A percentile compares a stretch with the other conserved stretches of the same genome.
Conservation (phyloP, 176 grass and related monocot species). For the Avena atlantica region DNA sequence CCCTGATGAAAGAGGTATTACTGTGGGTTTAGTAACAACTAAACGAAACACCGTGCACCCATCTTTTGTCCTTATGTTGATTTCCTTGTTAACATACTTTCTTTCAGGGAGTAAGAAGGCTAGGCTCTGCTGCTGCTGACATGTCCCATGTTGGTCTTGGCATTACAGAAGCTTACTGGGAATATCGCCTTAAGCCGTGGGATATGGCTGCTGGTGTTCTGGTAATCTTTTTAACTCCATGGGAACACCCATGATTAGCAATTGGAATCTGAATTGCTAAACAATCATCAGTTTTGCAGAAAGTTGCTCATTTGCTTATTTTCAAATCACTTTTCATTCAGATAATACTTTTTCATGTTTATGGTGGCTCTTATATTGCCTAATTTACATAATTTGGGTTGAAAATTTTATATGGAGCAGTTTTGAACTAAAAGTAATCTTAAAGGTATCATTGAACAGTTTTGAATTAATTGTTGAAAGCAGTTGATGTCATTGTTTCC, state of each 20-base stretch:
- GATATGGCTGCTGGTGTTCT: constrained; percentile 96
- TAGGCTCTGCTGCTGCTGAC: constrained; percentile 90
- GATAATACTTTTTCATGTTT: constrained; percentile 27
- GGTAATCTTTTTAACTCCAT: constrained; percentile 48
- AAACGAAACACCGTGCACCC: not conserved
- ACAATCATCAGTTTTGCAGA: not conserved
- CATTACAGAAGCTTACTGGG: constrained; percentile 93
- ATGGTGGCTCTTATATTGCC: not conserved
- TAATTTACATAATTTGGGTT: not conserved
- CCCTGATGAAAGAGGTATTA: constrained; percentile 10
- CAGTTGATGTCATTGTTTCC: constrained; percentile 10
- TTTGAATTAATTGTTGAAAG: not conserved
- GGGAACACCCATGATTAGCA: not conserved
- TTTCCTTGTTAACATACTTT: constrained; percentile 3
- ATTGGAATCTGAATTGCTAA: not conserved
- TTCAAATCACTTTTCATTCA: constrained; percentile 21
- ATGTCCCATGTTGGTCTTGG: constrained; percentile 96
- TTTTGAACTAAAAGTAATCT: not conserved
- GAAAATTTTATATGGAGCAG: not conserved
- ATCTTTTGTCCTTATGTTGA: not conserved
- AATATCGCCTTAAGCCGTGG: constrained; percentile 96
- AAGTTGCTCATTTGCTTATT: not conserved
- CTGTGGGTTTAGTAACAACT: not conserved
- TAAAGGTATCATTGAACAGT: not conserved
- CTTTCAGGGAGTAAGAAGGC: constrained; percentile 86